A percentile compares a stretch with the other conserved stretches of the same genome.
Evolutionary conservation across 106 monocot species (phyloP).

Genomic region (Cymbidium sinense): DNA sequence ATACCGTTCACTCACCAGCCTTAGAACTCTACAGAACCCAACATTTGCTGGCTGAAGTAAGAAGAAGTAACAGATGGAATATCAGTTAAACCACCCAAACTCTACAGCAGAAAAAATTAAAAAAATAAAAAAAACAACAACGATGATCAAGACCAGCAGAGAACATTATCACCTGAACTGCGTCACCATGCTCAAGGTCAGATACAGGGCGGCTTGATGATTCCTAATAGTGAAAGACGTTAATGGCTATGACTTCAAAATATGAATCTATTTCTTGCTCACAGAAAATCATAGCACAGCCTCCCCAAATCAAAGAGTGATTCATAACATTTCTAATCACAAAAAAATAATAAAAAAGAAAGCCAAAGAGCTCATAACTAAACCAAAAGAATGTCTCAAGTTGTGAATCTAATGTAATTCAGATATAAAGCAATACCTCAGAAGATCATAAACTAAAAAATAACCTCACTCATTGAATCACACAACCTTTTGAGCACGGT

Average conservation of each 20-base stretch:
- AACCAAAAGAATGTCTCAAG: background rate
- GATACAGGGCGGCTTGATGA: constrained; percentile 28
- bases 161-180: constrained; percentile 42
- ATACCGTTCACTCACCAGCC: constrained; percentile 37
- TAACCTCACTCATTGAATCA: background rate
- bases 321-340: background rate
- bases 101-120: background rate
- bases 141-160: background rate
- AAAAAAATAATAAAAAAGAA: background rate
- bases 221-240: constrained; percentile 18
- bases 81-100: constrained; percentile 8
- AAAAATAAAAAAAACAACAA: background rate
- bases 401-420: background rate
- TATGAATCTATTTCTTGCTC: background rate
- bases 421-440: background rate
- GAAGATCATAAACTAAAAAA: background rate
- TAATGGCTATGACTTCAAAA: background rate
- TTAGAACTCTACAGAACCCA: constrained; percentile 65
- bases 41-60: constrained; percentile 71
- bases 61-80: background rate
- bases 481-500: background rate
- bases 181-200: constrained; percentile 79
- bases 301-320: background rate
- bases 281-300: background rate
- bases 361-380: background rate